Percentiles rank a stretch among this genome's conserved stretches.
phyloP scores from a whole-genome alignment of 441 rosid species.

The Mallotus repandus region DNA sequence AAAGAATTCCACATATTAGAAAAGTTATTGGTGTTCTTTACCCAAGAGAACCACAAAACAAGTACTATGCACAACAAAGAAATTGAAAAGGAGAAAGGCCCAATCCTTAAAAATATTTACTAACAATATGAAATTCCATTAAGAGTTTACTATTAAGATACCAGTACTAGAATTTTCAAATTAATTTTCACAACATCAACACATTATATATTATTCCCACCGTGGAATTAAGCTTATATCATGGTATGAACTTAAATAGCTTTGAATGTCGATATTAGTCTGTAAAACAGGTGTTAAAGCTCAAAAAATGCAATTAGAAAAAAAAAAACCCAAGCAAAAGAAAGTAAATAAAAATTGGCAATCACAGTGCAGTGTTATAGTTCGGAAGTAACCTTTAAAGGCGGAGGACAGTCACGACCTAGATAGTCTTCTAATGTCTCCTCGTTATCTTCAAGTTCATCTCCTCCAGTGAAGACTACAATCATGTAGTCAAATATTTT shows the following conservation, averaged over 20 bases:
- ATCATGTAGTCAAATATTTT: conserved; percentile 76
- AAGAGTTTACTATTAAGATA: not conserved
- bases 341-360: not conserved
- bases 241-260: not conserved
- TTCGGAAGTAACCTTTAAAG: conserved; percentile 55
- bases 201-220: too few species aligned
- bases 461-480: conserved; percentile 85
- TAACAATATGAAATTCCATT: not conserved
- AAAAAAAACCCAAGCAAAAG: not conserved
- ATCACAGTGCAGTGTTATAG: not conserved
- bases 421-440: conserved; percentile 71
- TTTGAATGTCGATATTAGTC: not conserved
- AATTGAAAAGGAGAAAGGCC: not conserved
- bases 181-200: not conserved
- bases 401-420: conserved; percentile 61
- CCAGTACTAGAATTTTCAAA: not conserved
- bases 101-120: not conserved
- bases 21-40: not conserved
- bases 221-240: too few species aligned
- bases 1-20: not conserved
- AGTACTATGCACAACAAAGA: not conserved
- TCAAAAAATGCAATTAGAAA: not conserved
- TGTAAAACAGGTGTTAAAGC: not conserved
- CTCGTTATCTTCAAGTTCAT: conserved; percentile 74
- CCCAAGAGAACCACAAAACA: not conserved